phyloP scores from a whole-genome alignment of 2,329 filamentous ascomycete genomes.

The Neofusicoccum sp. region DNA sequence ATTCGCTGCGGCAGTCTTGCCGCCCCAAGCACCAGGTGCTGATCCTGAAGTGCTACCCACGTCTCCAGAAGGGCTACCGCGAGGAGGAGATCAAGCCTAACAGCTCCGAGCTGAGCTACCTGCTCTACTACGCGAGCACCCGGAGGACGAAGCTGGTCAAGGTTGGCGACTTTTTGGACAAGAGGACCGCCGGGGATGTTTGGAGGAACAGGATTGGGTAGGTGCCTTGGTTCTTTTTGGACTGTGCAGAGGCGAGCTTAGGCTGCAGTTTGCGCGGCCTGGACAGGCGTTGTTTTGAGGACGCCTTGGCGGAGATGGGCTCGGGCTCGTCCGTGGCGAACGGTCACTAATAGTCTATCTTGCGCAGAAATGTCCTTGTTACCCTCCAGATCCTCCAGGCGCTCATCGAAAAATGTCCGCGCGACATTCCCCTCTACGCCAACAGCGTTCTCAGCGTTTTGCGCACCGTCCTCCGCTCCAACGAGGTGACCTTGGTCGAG shows the following conservation, averaged over 20 bases:
- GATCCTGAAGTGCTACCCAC: slow-evolving; percentile 94
- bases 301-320: not conserved
- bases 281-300: not conserved
- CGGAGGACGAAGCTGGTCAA: slow-evolving; percentile 95
- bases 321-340: not conserved
- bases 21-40: slow-evolving; percentile 97
- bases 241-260: too few relatives aligned
- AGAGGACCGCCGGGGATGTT: slow-evolving; percentile 89
- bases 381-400: slow-evolving; percentile 90
- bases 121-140: slow-evolving; percentile 95
- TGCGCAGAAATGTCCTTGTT: slow-evolving; percentile 81
- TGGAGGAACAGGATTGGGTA: slow-evolving; percentile 87
- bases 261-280: not conserved
- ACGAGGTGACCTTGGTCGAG: slow-evolving; percentile 90
- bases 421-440: slow-evolving; percentile 88
- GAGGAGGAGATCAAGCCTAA: slow-evolving; percentile 89
- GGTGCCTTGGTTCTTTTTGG: slow-evolving; percentile 35
- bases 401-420: slow-evolving; percentile 88
- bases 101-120: slow-evolving; percentile 93
- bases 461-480: slow-evolving; percentile 77
- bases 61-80: slow-evolving; percentile 79
- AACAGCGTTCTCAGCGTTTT: slow-evolving; percentile 83
- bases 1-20: slow-evolving; percentile 62
- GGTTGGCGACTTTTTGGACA: slow-evolving; percentile 91
- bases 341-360: slow-evolving; percentile 3